Evolutionary conservation across 805 yeast species (phyloP).

Genomic region (Pichia membranifaciens): DNA sequence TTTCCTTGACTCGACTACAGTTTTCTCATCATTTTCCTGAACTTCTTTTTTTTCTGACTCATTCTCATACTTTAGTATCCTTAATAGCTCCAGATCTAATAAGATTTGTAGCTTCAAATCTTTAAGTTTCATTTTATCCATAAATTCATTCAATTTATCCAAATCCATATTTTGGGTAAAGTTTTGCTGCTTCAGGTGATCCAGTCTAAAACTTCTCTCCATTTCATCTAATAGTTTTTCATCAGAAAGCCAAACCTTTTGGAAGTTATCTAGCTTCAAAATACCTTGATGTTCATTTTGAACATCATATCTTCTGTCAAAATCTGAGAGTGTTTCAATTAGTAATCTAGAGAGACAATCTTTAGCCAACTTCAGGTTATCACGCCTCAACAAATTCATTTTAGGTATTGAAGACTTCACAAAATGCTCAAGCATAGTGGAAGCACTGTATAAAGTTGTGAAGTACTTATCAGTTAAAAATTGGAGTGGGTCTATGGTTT

Average conservation of each 20-base stretch:
- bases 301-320: constrained; percentile 19
- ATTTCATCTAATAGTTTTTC: constrained; percentile 4
- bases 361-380: constrained; percentile 18
- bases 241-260: not conserved
- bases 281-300: not conserved
- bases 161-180: not conserved
- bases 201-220: not conserved
- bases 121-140: constrained; percentile 18
- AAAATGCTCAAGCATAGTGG: constrained; percentile 26
- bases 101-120: constrained; percentile 30
- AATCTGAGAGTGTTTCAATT: constrained; percentile 16
- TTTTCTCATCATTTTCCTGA: not conserved
- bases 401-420: constrained; percentile 29
- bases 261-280: not conserved
- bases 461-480: constrained; percentile 26
- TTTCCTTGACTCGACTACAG: not conserved
- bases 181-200: too few species aligned
- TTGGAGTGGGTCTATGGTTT: constrained; percentile 23
- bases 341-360: constrained; percentile 19
- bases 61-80: constrained; percentile 10
- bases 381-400: constrained; percentile 23
- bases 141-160: constrained; percentile 5
- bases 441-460: constrained; percentile 22
- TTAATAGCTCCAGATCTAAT: constrained; percentile 24
- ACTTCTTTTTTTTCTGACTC: not conserved